Base-by-base conservation (phyloP, 768 basidiomycete species). In the Podaxis sp. region DNA sequence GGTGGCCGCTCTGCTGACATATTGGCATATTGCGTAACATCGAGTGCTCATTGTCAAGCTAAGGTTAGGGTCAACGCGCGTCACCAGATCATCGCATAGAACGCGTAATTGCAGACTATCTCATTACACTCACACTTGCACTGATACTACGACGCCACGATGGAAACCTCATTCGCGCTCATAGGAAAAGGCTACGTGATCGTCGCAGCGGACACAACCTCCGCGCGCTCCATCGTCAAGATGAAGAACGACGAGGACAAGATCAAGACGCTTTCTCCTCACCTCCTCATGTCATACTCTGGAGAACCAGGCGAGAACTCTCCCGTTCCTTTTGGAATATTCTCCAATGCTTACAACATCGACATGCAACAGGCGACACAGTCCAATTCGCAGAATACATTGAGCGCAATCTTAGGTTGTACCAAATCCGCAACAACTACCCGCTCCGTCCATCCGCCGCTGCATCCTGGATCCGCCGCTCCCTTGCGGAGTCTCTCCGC, bases 241-340 rank as follows among this genome's bases (percentile, higher is more conserved):
- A 97, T 98, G 94, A 97, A 98, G 80, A 73, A 82, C 40, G 94
- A 97, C 76, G 92, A 93, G 78, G 96, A 98, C 82, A 98, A 98
- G 80, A 93, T 96, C 81, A 94, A 95, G 76, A 82, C 84, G 24
- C 82, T 99, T 47, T 89, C 93, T 65, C 88, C 94, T 25, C 93
- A 97, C 74, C 79, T 98, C 37, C 83, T 96, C 71, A 96, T 99
- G 94, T 88, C 94, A 0, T 94, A 89, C 75, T 93, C 93, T 66
- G 96, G 96, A 66, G 95, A 97, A 74, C 92, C 95, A 76, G 94
- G 94, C 87, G 63, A 59, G 17, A 17, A 36, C 3, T 25, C 19
- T 13, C 36, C 19, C 5, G n/a, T 59, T 47, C 41, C 25, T 59
- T 49, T 55, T 56, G 17, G 22, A 37, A 33, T 54, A 55, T 50